phyloP scores from a whole-genome alignment of 495 filamentous ascomycete species.

The Xylaria venustula region DNA sequence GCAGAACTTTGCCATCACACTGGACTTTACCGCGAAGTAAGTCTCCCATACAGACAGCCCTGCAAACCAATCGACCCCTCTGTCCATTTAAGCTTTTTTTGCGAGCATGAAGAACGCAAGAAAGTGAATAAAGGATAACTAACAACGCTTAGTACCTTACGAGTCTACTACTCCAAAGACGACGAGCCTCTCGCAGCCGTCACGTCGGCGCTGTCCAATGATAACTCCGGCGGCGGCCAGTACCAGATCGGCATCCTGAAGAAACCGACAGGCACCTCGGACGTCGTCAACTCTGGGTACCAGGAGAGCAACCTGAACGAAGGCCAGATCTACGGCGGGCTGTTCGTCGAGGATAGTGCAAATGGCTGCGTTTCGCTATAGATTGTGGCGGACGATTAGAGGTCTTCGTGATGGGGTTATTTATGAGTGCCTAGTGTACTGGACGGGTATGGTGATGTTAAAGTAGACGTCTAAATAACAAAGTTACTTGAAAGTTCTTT shows the following conservation, averaged over 20 bases:
- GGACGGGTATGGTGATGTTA: no score
- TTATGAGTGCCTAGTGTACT: no score
- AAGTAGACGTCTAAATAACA: no score
- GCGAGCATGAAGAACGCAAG: no score
- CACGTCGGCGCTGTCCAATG: conserved; percentile 44
- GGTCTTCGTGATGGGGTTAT: background rate
- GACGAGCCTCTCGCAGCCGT: conserved; percentile 47
- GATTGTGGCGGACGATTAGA: no score
- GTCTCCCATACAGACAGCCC: background rate
- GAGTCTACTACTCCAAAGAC: conserved; percentile 52
- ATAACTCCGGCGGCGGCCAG: conserved; percentile 55
- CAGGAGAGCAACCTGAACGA: conserved; percentile 51
- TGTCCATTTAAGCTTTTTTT: no score
- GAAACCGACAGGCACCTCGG: conserved; percentile 53
- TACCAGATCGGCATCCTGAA: conserved; percentile 59
- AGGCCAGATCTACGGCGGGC: conserved; percentile 54
- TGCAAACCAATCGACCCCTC: background rate
- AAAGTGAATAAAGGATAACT: background rate
- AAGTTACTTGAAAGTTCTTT: no score
- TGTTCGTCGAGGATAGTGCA: conserved; percentile 55
- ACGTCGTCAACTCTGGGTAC: conserved; percentile 53
- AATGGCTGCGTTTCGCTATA: conserved; percentile 44
- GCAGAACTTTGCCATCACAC: conserved; percentile 60
- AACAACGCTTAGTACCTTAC: conserved; percentile 43
- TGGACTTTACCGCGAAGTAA: conserved; percentile 52